These are phyloP conservation scores for Neurospora tetraspora DNA, from an alignment of 495 filamentous ascomycete genomes.

Conservation along the genomic window DNA sequence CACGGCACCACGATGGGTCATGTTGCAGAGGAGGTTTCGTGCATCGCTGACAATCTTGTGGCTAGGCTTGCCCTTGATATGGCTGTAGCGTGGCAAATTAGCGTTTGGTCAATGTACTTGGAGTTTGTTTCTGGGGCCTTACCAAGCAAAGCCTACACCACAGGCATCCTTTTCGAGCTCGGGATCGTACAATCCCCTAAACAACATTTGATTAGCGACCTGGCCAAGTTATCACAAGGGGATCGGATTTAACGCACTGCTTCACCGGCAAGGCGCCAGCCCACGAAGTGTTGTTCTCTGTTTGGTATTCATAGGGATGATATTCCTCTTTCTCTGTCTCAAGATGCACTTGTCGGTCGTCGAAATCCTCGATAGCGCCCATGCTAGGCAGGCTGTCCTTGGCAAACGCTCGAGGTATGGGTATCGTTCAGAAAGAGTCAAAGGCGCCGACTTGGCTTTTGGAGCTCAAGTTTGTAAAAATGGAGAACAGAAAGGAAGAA, in stretches of 20 bases:
- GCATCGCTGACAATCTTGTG: constrained; percentile 99
- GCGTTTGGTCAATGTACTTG: neutral
- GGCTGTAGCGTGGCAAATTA: constrained; percentile 39
- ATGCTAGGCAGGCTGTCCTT: constrained; percentile 45
- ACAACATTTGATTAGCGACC: constrained; percentile 1
- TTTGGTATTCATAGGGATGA: constrained; percentile 72
- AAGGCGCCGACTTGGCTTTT: neutral
- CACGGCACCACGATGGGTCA: constrained; percentile 98
- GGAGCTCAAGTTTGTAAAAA: neutral
- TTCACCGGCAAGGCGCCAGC: constrained; percentile 89
- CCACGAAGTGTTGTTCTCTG: constrained; percentile 85
- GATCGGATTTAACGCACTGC: constrained; percentile 46
- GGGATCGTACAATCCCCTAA: constrained; percentile 84
- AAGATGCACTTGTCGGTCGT: constrained; percentile 44
- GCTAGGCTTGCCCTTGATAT: constrained; percentile 94
- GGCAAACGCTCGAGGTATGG: constrained; percentile 11
- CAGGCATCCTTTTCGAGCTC: constrained; percentile 98
- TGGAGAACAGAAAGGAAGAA: neutral
- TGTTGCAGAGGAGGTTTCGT: constrained; percentile 93
- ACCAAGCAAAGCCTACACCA: constrained; percentile 99
- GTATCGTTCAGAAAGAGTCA: neutral
- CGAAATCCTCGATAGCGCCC: constrained; percentile 46
- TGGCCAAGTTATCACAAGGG: neutral
- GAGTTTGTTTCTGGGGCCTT: constrained; percentile 27
- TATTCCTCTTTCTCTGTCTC: constrained; percentile 43